Conservation (phyloP, 257 asterid species). For the Handroanthus guayacan region DNA sequence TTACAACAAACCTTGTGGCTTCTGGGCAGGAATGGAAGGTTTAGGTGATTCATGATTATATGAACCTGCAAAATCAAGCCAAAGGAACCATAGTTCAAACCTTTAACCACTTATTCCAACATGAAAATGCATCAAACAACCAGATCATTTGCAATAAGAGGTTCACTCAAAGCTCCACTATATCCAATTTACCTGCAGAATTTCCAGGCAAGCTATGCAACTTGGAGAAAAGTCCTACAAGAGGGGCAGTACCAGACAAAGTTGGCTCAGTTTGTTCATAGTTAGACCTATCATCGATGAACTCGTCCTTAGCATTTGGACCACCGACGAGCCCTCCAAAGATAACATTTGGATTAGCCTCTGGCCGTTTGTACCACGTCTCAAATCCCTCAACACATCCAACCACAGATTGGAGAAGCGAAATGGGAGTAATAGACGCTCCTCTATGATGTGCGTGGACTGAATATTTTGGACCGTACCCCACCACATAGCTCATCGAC, state of each 20-base stretch:
- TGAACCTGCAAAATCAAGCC: constrained; percentile 35
- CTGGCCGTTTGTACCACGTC: constrained; percentile 52
- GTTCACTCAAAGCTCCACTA: not conserved
- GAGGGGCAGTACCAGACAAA: constrained; percentile 63
- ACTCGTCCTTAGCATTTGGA: constrained; percentile 54
- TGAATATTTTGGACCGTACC: constrained; percentile 59
- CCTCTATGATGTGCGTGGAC: constrained; percentile 65
- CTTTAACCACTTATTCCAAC: not conserved
- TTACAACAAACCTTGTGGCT: constrained; percentile 34
- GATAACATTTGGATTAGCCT: constrained; percentile 56
- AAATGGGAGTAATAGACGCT: constrained; percentile 56
- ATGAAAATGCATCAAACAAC: no score
- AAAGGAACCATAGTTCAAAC: not conserved
- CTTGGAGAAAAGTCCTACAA: constrained; percentile 62
- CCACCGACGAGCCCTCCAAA: constrained; percentile 70
- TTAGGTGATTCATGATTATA: constrained; percentile 33
- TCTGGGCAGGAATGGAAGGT: constrained; percentile 26
- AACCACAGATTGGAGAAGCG: constrained; percentile 40
- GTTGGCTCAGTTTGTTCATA: constrained; percentile 75
- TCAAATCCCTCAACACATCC: constrained; percentile 68
- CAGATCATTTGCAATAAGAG: no score
- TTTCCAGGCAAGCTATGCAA: constrained; percentile 46
- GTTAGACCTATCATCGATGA: constrained; percentile 58
- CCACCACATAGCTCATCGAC: constrained; percentile 62
- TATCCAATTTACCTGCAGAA: constrained; percentile 43